Conservation (phyloP, 352 stramenopile genomes). For the Phytophthora fragariae region DNA sequence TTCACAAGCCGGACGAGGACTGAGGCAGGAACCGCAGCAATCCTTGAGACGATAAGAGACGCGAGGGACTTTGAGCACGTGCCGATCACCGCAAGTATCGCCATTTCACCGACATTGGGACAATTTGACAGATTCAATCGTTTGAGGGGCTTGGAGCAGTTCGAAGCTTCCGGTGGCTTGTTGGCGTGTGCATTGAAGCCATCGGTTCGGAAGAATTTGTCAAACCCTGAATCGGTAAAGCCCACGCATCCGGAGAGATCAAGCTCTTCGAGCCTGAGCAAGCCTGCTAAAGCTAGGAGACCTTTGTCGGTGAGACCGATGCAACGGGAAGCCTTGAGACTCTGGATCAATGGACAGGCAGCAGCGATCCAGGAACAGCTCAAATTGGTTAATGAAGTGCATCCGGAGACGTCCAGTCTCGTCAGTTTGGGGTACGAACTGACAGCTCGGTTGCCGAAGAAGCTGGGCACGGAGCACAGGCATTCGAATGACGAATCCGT, state of each 20-base stretch:
- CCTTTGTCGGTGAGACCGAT: conserved; percentile 67
- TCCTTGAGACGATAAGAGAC: conserved; percentile 49
- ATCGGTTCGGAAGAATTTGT: conserved; percentile 55
- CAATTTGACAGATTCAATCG: conserved; percentile 38
- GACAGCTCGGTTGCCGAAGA: conserved; percentile 56
- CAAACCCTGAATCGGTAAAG: conserved; percentile 56
- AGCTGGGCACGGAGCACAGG: conserved; percentile 57
- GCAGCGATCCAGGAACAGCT: conserved; percentile 70
- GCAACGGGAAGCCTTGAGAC: conserved; percentile 54
- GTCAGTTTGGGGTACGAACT: conserved; percentile 53
- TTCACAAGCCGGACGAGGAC: conserved; percentile 55
- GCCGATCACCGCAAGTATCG: conserved; percentile 41
- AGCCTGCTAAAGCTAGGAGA: conserved; percentile 52
- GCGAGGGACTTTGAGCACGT: conserved; percentile 41
- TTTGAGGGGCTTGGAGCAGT: conserved; percentile 35
- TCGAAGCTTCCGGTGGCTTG: neutral
- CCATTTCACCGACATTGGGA: conserved; percentile 38
- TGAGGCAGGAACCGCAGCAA: conserved; percentile 31
- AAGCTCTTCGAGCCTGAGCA: conserved; percentile 60
- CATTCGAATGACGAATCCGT: conserved; percentile 69
- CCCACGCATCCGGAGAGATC: conserved; percentile 56
- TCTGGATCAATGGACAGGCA: conserved; percentile 61
- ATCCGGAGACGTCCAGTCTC: conserved; percentile 68
- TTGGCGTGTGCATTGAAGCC: conserved; percentile 27
- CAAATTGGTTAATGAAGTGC: conserved; percentile 55